These are phyloP conservation scores for Raddia distichophylla DNA, from an alignment of 176 grass and related monocot species.

Conservation along the genomic window DNA sequence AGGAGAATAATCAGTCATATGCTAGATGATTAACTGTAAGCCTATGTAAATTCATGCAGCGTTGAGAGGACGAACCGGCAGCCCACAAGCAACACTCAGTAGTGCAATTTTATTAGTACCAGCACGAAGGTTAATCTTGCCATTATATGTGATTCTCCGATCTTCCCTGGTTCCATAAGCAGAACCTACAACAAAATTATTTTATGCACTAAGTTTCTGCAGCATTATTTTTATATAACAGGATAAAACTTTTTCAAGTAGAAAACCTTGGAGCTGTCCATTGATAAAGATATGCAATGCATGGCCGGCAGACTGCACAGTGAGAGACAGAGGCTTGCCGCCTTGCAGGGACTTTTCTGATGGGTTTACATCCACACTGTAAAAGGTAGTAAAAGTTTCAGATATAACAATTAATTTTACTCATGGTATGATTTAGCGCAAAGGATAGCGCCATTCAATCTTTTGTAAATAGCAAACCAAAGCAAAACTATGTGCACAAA, in stretches of 20 bases:
- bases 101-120: constrained; percentile 87
- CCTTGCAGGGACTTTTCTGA: constrained; percentile 78
- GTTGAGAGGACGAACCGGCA: constrained; percentile 67
- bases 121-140: constrained; percentile 72
- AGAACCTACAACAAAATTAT: constrained; percentile 63
- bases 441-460: neutral
- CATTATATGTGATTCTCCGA: constrained; percentile 78
- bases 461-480: constrained; percentile 30
- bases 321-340: constrained; percentile 64
- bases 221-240: neutral
- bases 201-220: constrained; percentile 16
- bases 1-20: constrained; percentile 33
- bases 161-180: constrained; percentile 96
- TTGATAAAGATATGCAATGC: constrained; percentile 87
- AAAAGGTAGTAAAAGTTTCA: constrained; percentile 34
- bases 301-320: constrained; percentile 90
- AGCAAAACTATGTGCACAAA: neutral
- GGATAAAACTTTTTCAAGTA: neutral
- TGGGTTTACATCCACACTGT: constrained; percentile 82
- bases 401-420: constrained; percentile 1
- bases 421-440: neutral
- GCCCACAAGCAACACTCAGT: constrained; percentile 88
- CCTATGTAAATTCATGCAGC: neutral
- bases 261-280: constrained; percentile 83
- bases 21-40: constrained; percentile 8